Evolutionary conservation across 2,329 filamentous ascomycete species (phyloP), one percentile per base, ranked within the genome.

Genomic region (Calycina herbarum): DNA sequence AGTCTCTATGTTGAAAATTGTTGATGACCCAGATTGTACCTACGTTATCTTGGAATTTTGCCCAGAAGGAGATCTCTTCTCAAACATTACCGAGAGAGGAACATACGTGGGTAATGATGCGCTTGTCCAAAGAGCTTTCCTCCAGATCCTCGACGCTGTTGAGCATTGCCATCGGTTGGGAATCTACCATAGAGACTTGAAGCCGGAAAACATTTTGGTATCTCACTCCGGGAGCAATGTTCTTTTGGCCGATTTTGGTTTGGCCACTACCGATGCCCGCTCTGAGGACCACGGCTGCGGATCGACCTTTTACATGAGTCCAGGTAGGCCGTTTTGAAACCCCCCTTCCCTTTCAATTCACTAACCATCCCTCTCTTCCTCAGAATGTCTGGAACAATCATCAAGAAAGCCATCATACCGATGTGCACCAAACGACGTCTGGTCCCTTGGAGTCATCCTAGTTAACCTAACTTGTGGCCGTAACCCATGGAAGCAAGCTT

Each of bases 291-390:
- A 97, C 79, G 95, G 95, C 75, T 99, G 95, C 78, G 95, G 95
- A 69, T 98, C 95, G 38, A 98, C 94, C 15, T 98, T 98, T 76
- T 99, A 99, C 82, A 99, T 98, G 95, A 97, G 93, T 76, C 95
- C 95, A 86, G 94, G 94, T 97, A 90, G 78, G 86, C 82, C 70
- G 70, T 69, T 64, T 59, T 65, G 58, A 71, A 67, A 67, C 38
- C 59, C 57, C 63, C 54, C 29, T 48, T 59, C 64, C 69, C 62
- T 59, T 61, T 68, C 65, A 60, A 62, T 64, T 59, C 51, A 69
- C 71, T 73, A 74, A 74, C 69, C 69, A 70, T 75, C 71, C 76
- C 68, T 76, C 74, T 62, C 70, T 66, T 56, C 40, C 68, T 62
- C 70, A 97, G 95, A 99, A 86, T 99, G 95, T 77, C 88, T 89